Conservation (phyloP, 768 basidiomycete genomes). For the Pleurotus cornucopiae region DNA sequence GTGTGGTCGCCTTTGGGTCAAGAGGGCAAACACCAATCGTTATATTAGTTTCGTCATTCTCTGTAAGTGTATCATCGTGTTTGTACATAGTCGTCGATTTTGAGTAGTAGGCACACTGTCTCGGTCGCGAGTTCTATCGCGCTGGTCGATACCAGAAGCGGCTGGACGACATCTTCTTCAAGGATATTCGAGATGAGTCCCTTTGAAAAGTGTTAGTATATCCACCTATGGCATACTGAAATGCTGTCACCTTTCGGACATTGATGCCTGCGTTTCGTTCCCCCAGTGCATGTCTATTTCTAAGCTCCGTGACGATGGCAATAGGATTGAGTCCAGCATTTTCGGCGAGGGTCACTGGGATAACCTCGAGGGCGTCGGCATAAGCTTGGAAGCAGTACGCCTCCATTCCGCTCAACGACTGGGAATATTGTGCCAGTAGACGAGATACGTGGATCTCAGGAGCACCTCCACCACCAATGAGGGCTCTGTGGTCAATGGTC, state of each 20-base stretch:
- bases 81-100: constrained; percentile 94
- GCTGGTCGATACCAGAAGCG: constrained; percentile 90
- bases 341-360: constrained; percentile 95
- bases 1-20: no score
- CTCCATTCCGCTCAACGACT: constrained; percentile 95
- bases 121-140: constrained; percentile 95
- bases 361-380: constrained; percentile 96
- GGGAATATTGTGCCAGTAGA: constrained; percentile 83
- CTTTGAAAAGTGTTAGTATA: constrained; percentile 31
- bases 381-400: constrained; percentile 99
- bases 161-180: constrained; percentile 97
- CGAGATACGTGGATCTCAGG: constrained; percentile 98
- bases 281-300: constrained; percentile 94
- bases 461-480: constrained; percentile 95
- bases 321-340: constrained; percentile 98
- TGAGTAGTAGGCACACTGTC: constrained; percentile 92
- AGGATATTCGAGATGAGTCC: constrained; percentile 96
- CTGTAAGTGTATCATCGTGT: constrained; percentile 42
- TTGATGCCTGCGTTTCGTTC: constrained; percentile 97
- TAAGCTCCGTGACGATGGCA: constrained; percentile 94
- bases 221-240: neutral
- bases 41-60: neutral
- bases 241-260: constrained; percentile 77
- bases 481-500: constrained; percentile 34
- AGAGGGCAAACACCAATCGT: neutral